Percentiles rank a stretch among this genome's conserved stretches.
Evolutionary conservation across 805 yeast genomes (phyloP).

Genomic region (Ogataea nonfermentans): DNA sequence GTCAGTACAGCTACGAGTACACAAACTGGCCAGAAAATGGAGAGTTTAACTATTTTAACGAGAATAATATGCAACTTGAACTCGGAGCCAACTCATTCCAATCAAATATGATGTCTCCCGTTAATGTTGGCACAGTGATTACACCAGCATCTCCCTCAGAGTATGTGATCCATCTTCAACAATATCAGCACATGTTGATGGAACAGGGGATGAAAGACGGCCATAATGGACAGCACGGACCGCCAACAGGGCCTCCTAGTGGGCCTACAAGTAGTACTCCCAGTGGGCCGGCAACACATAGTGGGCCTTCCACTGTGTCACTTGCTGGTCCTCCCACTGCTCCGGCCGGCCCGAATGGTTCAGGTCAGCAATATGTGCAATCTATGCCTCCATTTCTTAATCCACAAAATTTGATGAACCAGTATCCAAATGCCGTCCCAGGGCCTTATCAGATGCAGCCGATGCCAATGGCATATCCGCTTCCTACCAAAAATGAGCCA

Average conservation of each 20-base stretch:
- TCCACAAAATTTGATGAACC: constrained; percentile 16
- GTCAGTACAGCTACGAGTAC: constrained; percentile 24
- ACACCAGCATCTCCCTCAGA: constrained; percentile 32
- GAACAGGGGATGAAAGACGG: constrained; percentile 25
- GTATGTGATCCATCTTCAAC: constrained; percentile 34
- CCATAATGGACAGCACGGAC: constrained; percentile 7
- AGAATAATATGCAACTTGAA: constrained; percentile 19
- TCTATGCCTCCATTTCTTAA: constrained; percentile 16
- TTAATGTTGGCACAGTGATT: constrained; percentile 20
- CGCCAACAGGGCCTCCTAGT: not conserved
- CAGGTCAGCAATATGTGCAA: constrained; percentile 10
- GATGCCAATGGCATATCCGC: constrained; percentile 9
- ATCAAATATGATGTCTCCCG: constrained; percentile 28
- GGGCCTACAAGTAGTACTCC: not conserved
- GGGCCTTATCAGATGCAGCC: constrained; percentile 9
- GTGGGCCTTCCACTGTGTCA: not conserved
- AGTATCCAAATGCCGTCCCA: constrained; percentile 9
- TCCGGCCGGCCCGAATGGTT: not conserved
- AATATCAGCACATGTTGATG: constrained; percentile 32
- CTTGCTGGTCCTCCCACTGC: not conserved
- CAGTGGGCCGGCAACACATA: not conserved
- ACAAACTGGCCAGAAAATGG: constrained; percentile 31
- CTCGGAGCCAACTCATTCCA: constrained; percentile 14
- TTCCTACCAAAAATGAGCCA: constrained; percentile 23
- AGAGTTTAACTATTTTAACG: constrained; percentile 29